A percentile compares a stretch with the other conserved stretches of the same genome.
Evolutionary conservation across 2,329 filamentous ascomycete species (phyloP).

Genomic region (Exophiala alcalophila): DNA sequence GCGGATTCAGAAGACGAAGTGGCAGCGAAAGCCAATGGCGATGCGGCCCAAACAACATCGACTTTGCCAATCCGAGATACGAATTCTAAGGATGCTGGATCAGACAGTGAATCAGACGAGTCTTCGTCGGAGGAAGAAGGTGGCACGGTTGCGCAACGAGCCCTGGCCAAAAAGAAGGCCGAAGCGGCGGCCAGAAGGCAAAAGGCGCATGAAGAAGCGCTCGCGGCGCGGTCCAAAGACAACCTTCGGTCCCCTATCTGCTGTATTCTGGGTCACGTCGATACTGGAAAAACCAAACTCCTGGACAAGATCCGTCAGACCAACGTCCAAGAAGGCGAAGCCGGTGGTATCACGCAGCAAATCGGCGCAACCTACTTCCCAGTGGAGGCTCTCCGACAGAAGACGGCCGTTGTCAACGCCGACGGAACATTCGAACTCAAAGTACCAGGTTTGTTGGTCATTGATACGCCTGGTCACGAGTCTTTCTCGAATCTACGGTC

Average conservation of each 20-base stretch:
- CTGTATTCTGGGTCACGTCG: slow-evolving; percentile 99
- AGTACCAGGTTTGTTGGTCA: slow-evolving; percentile 91
- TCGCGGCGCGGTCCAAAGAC: slow-evolving; percentile 88
- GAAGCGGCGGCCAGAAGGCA: slow-evolving; percentile 85
- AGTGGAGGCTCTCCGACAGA: slow-evolving; percentile 84
- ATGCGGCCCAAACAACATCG: slow-evolving; percentile 7
- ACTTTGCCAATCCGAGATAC: slow-evolving; percentile 15
- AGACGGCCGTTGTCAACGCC: slow-evolving; percentile 89
- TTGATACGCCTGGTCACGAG: slow-evolving; percentile 99
- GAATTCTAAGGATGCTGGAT: slow-evolving; percentile 36
- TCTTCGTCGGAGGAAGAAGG: slow-evolving; percentile 63
- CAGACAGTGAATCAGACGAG: slow-evolving; percentile 58
- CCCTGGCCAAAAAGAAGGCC: slow-evolving; percentile 74
- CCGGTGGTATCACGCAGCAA: slow-evolving; percentile 98
- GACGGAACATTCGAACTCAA: slow-evolving; percentile 93
- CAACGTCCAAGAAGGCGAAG: slow-evolving; percentile 98
- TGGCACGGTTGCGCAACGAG: slow-evolving; percentile 66
- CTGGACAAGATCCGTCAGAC: slow-evolving; percentile 98
- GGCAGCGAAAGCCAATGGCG: slow-evolving; percentile 25
- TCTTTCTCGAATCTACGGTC: slow-evolving; percentile 98
- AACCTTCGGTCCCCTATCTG: slow-evolving; percentile 96
- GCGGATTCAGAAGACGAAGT: slow-evolving; percentile 72
- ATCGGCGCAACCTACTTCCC: slow-evolving; percentile 99
- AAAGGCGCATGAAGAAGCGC: slow-evolving; percentile 84
- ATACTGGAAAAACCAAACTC: slow-evolving; percentile 99